phyloP scores from a whole-genome alignment of 73 alveolate species.

The Paramecium octaurelia region DNA sequence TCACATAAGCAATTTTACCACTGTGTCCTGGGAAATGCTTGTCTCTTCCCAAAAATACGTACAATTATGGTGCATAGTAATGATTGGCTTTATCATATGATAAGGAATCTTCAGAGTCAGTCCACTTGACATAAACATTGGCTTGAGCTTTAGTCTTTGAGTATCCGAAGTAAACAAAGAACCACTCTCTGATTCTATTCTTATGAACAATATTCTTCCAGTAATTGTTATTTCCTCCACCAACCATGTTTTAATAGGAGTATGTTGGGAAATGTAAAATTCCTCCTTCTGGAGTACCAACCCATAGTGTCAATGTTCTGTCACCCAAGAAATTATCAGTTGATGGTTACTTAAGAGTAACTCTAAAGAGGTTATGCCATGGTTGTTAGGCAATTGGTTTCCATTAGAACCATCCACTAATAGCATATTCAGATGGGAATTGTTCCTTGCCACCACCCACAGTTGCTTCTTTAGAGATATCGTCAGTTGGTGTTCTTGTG shows the following conservation, averaged over 20 bases:
- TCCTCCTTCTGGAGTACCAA: slow-evolving; percentile 42
- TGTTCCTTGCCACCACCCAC: slow-evolving; percentile 19
- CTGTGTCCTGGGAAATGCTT: slow-evolving; percentile 43
- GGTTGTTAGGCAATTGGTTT: slow-evolving; percentile 21
- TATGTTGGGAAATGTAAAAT: slow-evolving; percentile 54
- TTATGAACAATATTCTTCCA: slow-evolving; percentile 30
- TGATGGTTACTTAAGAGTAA: slow-evolving; percentile 46
- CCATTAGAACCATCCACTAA: slow-evolving; percentile 59
- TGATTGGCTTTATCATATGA: slow-evolving; percentile 14
- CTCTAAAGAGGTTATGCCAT: slow-evolving; percentile 57
- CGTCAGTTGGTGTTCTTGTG: slow-evolving; percentile 2
- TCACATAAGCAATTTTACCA: not conserved
- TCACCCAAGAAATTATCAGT: slow-evolving; percentile 39
- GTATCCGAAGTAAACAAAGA: slow-evolving; percentile 40
- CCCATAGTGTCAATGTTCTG: slow-evolving; percentile 20
- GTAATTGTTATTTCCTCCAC: slow-evolving; percentile 46
- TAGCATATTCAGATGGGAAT: slow-evolving; percentile 42
- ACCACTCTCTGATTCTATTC: slow-evolving; percentile 16
- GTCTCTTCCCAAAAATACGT: slow-evolving; percentile 37
- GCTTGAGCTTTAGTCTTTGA: not conserved
- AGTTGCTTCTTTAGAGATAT: not conserved
- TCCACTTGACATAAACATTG: slow-evolving; percentile 28
- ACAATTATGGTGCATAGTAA: slow-evolving; percentile 3
- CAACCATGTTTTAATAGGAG: slow-evolving; percentile 26
- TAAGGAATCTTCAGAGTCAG: not conserved